Percentiles rank a stretch among this genome's conserved stretches.
phyloP scores from a whole-genome alignment of 768 basidiomycete genomes.

The Mycena filopes region DNA sequence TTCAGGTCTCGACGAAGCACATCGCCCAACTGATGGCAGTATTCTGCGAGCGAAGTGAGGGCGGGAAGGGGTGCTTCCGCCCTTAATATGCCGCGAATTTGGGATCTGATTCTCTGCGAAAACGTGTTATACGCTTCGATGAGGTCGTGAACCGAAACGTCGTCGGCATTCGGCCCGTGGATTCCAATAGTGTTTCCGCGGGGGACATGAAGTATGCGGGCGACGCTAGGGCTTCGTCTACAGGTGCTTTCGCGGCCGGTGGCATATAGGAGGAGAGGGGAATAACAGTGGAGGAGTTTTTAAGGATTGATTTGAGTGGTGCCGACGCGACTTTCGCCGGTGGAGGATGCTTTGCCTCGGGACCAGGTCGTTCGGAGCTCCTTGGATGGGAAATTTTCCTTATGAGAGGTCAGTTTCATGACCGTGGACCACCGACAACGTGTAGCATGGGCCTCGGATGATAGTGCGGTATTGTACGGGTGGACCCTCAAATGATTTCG shows the following conservation, averaged over 20 bases:
- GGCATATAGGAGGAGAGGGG: conserved; percentile 27
- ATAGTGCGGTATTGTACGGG: background rate
- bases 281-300: conserved; percentile 16
- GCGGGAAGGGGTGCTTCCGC: conserved; percentile 33
- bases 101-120: conserved; percentile 53
- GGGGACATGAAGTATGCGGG: conserved; percentile 52
- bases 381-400: conserved; percentile 27
- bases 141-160: conserved; percentile 63
- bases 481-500: conserved; percentile 1
- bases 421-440: conserved; percentile 8
- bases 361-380: conserved; percentile 4
- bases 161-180: conserved; percentile 48
- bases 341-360: conserved; percentile 5
- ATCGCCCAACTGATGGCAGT: conserved; percentile 47
- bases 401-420: conserved; percentile 32
- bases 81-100: conserved; percentile 35
- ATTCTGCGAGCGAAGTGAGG: conserved; percentile 43
- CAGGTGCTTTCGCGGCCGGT: conserved; percentile 14
- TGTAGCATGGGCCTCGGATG: conserved; percentile 22
- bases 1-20: conserved; percentile 65
- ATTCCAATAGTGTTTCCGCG: conserved; percentile 58
- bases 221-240: conserved; percentile 30
- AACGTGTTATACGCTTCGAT: conserved; percentile 70
- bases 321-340: conserved; percentile 17
- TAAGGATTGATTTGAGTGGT: conserved; percentile 30